phyloP scores from a whole-genome alignment of 106 monocot genomes.

The Ottelia alismoides region DNA sequence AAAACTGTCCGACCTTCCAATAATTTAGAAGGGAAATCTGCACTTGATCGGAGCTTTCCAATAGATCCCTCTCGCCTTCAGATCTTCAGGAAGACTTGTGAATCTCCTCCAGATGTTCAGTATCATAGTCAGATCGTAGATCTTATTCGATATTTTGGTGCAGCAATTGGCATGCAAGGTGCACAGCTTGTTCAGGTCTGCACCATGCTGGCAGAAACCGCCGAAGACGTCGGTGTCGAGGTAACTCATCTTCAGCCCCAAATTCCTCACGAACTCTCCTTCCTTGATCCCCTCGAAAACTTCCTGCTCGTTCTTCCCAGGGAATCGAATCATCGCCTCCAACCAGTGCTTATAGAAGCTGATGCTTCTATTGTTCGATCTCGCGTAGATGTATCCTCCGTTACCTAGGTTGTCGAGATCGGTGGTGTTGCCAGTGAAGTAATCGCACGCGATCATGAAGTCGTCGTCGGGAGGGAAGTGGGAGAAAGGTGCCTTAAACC shows the following conservation, averaged over 20 bases:
- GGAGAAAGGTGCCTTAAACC: constrained; percentile 30
- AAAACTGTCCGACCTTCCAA: too few species aligned
- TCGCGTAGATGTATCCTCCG: constrained; percentile 13
- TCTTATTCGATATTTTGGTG: constrained; percentile 17
- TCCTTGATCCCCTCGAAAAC: constrained; percentile 29
- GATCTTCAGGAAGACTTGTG: constrained; percentile 1
- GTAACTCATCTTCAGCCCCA: constrained; percentile 9
- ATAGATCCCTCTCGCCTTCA: constrained; percentile 1
- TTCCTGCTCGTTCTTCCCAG: constrained; percentile 18
- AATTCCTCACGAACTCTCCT: background rate
- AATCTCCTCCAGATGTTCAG: constrained; percentile 29
- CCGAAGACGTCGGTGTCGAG: constrained; percentile 20
- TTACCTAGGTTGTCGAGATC: constrained; percentile 5
- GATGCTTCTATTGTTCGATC: constrained; percentile 9
- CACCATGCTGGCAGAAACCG: constrained; percentile 24
- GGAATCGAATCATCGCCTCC: constrained; percentile 5
- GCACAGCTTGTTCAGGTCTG: constrained; percentile 20
- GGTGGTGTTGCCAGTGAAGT: constrained; percentile 1
- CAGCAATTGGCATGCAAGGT: constrained; percentile 52
- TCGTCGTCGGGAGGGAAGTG: constrained; percentile 10
- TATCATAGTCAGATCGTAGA: constrained; percentile 20
- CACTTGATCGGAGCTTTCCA: constrained; percentile 27
- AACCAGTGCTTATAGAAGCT: constrained; percentile 27
- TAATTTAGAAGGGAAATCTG: too few species aligned
- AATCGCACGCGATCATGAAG: constrained; percentile 16